Conservation (phyloP, 805 yeast genomes). For the Candida lessepsii region DNA sequence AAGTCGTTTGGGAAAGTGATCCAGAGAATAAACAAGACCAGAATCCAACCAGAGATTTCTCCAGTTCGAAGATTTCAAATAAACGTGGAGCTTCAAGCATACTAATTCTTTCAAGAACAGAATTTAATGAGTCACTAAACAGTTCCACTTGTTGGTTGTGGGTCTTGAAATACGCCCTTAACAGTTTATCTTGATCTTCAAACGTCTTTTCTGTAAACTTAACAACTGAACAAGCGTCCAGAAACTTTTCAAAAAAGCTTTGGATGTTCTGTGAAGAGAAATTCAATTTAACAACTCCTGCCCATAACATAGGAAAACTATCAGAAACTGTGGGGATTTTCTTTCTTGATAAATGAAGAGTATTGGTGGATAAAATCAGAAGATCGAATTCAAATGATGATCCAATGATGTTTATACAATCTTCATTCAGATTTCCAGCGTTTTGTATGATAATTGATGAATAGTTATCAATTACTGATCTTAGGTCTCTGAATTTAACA, state of each 20-base stretch:
- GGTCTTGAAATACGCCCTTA: slow-evolving; percentile 5
- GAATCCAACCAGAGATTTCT: slow-evolving; percentile 52
- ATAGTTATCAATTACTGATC: slow-evolving; percentile 48
- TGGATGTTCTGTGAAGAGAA: slow-evolving; percentile 2
- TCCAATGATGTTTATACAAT: slow-evolving; percentile 6
- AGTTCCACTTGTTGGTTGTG: slow-evolving; percentile 5
- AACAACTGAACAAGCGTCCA: slow-evolving; percentile 9
- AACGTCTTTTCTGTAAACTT: slow-evolving; percentile 10
- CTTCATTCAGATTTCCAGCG: slow-evolving; percentile 4
- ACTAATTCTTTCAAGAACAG: slow-evolving; percentile 22
- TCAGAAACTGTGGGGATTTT: slow-evolving; percentile 30
- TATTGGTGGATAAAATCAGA: slow-evolving; percentile 31
- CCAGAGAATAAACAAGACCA: slow-evolving; percentile 78
- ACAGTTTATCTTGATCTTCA: slow-evolving; percentile 7
- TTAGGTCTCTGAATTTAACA: slow-evolving; percentile 44
- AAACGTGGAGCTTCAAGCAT: slow-evolving; percentile 28
- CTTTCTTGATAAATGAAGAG: slow-evolving; percentile 18
- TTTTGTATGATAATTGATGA: slow-evolving; percentile 20
- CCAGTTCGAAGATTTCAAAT: slow-evolving; percentile 22
- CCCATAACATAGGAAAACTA: slow-evolving; percentile 34
- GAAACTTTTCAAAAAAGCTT: slow-evolving; percentile 6
- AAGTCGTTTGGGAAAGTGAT: slow-evolving; percentile 63
- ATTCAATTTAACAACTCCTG: slow-evolving; percentile 4
- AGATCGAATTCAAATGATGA: slow-evolving; percentile 44
- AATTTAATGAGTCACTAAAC: slow-evolving; percentile 10